These are phyloP conservation scores for Erigeron philadelphicus DNA, from an alignment of 140 eudicot species.

Conservation along the genomic window DNA sequence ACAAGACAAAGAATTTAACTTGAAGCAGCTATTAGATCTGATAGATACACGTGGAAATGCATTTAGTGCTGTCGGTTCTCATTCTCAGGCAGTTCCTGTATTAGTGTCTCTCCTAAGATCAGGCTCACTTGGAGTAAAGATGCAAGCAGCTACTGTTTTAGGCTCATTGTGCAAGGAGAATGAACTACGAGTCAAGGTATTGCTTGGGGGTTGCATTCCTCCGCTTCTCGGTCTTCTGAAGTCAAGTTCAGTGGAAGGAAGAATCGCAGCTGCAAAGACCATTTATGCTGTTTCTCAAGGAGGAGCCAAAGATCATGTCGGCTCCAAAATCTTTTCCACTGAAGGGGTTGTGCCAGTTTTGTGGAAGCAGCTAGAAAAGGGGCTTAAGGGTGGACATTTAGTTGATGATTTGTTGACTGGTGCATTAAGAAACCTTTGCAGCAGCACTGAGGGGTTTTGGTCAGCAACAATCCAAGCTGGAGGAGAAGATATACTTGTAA, in stretches of 20 bases:
- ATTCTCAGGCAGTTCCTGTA: constrained; percentile 99
- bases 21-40: constrained; percentile 73
- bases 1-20: constrained; percentile 71
- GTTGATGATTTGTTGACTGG: constrained; percentile 90
- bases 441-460: constrained; percentile 97
- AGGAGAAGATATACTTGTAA: constrained; percentile 81
- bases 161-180: constrained; percentile 94
- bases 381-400: constrained; percentile 65
- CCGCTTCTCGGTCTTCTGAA: constrained; percentile 91
- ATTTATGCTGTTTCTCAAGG: constrained; percentile 96
- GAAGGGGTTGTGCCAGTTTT: constrained; percentile 97
- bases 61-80: constrained; percentile 96
- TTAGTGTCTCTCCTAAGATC: constrained; percentile 94
- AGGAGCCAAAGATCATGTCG: constrained; percentile 87
- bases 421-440: constrained; percentile 77
- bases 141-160: constrained; percentile 88
- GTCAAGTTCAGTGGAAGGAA: constrained; percentile 88
- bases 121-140: constrained; percentile 80
- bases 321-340: constrained; percentile 95
- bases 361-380: constrained; percentile 83
- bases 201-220: constrained; percentile 98
- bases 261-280: constrained; percentile 90
- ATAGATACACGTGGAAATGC: constrained; percentile 90
- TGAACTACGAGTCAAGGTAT: constrained; percentile 85
- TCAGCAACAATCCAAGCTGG: constrained; percentile 79